These are phyloP conservation scores for Ballota nigra DNA, from an alignment of 257 asterid species.

Conservation along the genomic window DNA sequence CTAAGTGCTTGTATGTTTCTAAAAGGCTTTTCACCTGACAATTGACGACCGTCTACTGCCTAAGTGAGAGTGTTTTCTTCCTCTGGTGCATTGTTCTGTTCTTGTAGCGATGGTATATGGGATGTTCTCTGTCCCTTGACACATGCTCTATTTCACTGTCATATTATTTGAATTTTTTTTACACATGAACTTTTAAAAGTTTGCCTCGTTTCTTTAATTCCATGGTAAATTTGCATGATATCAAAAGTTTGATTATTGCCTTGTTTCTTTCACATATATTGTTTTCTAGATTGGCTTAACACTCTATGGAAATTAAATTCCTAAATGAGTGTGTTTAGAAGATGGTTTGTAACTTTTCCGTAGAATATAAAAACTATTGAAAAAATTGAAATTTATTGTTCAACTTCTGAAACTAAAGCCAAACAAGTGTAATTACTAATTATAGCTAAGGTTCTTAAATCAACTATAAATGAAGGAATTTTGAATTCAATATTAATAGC, in stretches of 20 bases:
- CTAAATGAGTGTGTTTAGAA: background rate
- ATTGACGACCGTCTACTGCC: background rate
- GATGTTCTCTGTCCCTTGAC: background rate
- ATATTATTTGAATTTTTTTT: background rate
- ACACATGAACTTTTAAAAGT: background rate
- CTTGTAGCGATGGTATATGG: too few relatives aligned
- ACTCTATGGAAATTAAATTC: background rate
- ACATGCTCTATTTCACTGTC: background rate
- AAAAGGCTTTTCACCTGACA: background rate
- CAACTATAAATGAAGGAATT: background rate
- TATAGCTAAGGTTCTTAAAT: too few relatives aligned
- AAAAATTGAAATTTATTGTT: background rate
- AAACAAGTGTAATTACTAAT: background rate
- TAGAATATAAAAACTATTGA: too few relatives aligned
- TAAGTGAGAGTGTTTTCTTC: background rate
- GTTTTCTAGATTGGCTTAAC: background rate
- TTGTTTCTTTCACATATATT: background rate
- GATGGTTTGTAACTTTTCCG: background rate
- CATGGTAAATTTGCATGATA: background rate
- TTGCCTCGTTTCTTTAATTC: background rate
- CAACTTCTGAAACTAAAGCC: background rate
- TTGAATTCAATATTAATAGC: too few relatives aligned
- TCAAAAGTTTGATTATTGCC: background rate
- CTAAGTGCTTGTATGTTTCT: background rate
- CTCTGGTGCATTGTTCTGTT: background rate